phyloP scores from a whole-genome alignment of 441 rosid genomes.

The Viola pubescens region DNA sequence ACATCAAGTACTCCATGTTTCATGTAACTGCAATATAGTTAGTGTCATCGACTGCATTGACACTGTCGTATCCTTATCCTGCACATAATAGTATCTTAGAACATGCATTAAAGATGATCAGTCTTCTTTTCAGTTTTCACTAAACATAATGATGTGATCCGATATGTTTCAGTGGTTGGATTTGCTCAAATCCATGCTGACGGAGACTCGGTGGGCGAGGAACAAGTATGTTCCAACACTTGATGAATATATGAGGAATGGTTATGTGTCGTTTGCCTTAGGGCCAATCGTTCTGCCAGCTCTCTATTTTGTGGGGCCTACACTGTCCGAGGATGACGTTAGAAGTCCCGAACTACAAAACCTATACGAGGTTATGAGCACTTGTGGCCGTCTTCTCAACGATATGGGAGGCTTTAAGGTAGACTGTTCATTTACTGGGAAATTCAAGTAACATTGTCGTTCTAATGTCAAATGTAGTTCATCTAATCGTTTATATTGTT shows the following conservation, averaged over 20 bases:
- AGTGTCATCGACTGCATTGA: not conserved
- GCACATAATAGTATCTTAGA: not conserved
- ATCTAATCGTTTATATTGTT: not conserved
- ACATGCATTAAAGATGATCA: not conserved
- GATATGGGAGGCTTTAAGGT: constrained; percentile 67
- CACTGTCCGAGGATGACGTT: constrained; percentile 35
- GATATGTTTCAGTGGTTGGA: constrained; percentile 64
- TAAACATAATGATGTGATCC: not conserved
- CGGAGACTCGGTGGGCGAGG: constrained; percentile 52
- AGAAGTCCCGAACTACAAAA: constrained; percentile 30
- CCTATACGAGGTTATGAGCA: constrained; percentile 51
- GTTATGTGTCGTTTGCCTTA: constrained; percentile 53
- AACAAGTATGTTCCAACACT: constrained; percentile 47
- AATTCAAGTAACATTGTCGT: constrained; percentile 9
- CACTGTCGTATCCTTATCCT: too few species aligned
- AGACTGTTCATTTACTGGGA: not conserved
- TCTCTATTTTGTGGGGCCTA: constrained; percentile 59
- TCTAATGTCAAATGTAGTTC: not conserved
- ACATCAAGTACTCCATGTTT: not conserved
- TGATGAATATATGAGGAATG: constrained; percentile 70
- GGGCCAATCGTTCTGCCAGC: constrained; percentile 75
- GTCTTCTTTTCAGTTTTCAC: not conserved
- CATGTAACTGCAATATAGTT: not conserved
- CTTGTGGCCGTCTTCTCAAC: constrained; percentile 72
- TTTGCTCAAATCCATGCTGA: constrained; percentile 55